phyloP scores from a whole-genome alignment of 768 basidiomycete species.

The Rhizopogon vinicolor region DNA sequence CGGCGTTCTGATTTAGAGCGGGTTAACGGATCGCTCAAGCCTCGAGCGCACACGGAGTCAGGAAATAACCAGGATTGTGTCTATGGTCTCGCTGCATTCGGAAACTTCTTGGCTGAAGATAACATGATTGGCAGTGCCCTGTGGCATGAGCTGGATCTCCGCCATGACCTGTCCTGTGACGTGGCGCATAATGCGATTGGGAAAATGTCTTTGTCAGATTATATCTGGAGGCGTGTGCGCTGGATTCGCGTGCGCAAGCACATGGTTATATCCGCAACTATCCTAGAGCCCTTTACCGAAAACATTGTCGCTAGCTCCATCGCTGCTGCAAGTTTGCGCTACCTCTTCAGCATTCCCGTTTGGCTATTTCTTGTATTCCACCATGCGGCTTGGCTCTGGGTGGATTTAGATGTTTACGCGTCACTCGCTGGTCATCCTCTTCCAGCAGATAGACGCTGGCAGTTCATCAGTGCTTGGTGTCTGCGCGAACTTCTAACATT shows the following conservation, averaged over 20 bases:
- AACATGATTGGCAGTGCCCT: constrained; percentile 93
- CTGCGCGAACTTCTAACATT: constrained; percentile 78
- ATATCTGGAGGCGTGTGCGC: constrained; percentile 83
- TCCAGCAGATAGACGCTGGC: constrained; percentile 39
- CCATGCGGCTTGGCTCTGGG: constrained; percentile 62
- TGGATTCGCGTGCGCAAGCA: constrained; percentile 97
- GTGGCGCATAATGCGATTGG: constrained; percentile 87
- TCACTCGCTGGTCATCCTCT: constrained; percentile 69
- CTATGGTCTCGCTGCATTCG: constrained; percentile 72
- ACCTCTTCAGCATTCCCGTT: constrained; percentile 45
- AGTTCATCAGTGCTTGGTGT: constrained; percentile 76
- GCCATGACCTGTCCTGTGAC: constrained; percentile 89
- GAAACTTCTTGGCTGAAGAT: constrained; percentile 91
- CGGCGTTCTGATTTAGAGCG: constrained; percentile 83
- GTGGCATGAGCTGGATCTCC: constrained; percentile 88
- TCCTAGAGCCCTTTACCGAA: constrained; percentile 93
- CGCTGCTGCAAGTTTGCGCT: constrained; percentile 48
- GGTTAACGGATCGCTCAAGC: constrained; percentile 62
- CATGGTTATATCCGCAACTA: constrained; percentile 84
- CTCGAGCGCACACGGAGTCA: constrained; percentile 22
- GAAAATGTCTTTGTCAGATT: constrained; percentile 79
- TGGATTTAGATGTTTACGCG: constrained; percentile 81
- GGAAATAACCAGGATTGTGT: constrained; percentile 17
- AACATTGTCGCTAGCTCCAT: constrained; percentile 67
- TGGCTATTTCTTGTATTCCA: constrained; percentile 58